Conservation (phyloP, 306 rosid genomes). For the Lagenaria siceraria region DNA sequence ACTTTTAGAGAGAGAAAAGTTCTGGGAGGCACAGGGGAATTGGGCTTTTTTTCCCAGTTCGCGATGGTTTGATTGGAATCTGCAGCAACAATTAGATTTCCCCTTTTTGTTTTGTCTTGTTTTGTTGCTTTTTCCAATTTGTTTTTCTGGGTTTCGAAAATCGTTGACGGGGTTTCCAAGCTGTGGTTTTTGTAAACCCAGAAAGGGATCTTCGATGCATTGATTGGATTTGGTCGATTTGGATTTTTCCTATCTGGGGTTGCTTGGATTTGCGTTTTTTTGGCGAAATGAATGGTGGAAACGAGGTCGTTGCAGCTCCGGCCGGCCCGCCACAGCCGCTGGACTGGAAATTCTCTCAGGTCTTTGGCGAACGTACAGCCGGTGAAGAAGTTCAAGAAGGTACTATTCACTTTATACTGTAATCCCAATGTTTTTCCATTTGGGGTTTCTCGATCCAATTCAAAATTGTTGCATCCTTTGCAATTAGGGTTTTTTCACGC, state of each 20-base stretch:
- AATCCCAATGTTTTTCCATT: not conserved
- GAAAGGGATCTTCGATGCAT: slow-evolving; percentile 63
- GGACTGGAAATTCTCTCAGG: slow-evolving; percentile 99
- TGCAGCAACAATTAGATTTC: slow-evolving; percentile 19
- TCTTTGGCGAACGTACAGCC: slow-evolving; percentile 95
- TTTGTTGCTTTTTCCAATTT: slow-evolving; percentile 13
- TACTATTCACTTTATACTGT: slow-evolving; percentile 8
- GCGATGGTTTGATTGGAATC: slow-evolving; percentile 68
- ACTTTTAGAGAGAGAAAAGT: slow-evolving; percentile 9
- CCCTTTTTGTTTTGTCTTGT: not conserved
- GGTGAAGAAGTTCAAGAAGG: slow-evolving; percentile 99
- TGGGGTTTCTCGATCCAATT: slow-evolving; percentile 54
- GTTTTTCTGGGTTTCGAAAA: slow-evolving; percentile 16
- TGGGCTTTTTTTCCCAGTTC: slow-evolving; percentile 24
- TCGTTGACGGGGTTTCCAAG: slow-evolving; percentile 38
- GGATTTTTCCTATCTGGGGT: slow-evolving; percentile 25
- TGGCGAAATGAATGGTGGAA: slow-evolving; percentile 75
- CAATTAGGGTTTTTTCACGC: slow-evolving; percentile 42
- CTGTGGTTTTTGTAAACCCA: slow-evolving; percentile 57
- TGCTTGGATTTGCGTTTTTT: slow-evolving; percentile 32
- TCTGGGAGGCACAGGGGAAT: slow-evolving; percentile 3
- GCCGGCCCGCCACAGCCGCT: slow-evolving; percentile 65
- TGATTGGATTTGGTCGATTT: slow-evolving; percentile 30
- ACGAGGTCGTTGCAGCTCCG: slow-evolving; percentile 81
- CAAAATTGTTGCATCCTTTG: slow-evolving; percentile 18